Evolutionary conservation across 805 yeast species (phyloP), one percentile per base, ranked within the genome.

Genomic region (Maudiozyma saulgeensis): DNA sequence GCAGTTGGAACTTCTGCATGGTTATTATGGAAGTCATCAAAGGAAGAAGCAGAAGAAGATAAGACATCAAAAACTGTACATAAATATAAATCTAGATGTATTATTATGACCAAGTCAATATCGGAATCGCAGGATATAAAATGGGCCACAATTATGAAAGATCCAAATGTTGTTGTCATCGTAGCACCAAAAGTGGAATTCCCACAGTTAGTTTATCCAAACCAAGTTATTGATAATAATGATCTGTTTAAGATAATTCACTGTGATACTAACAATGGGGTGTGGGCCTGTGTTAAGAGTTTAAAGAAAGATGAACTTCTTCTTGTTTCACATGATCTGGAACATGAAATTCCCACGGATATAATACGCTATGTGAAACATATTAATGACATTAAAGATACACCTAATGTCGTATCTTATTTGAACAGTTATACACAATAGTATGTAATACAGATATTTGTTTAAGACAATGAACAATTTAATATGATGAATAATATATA

Each of bases 271-370:
- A 67, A 67, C 48, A 66, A 62, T 12, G 82, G 84, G 2, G 60
- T 78, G 12, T 74, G 78, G 66, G 79, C 81, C 37, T 69, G 80
- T n/a, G 67, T 79, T 21, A 78, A 78, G 52, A 82, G 79, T 50
- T 47, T 80, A 25, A 61, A 65, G 21, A 69, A 76, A 34, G 68
- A 71, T 19, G 49, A 59, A 7, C 48, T 70, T 5, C 52, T 68
- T 43, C 54, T 67, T 2, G 59, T 60, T 1, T 43, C 54, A 4
- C 60, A 54, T 35, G 72, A 67, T 26, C 25, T 53, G 1, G 54
- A 45, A 19, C 51, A 51, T 1, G 56, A 53, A 0, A 53, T 69
- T 1, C 74, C 74, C 0, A 49, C 48, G 1, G 72, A 64, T 45
- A 48, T 62, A 4, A 43, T 60, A 4, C 61, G 64, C 48, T 68